A percentile compares a stretch with the other conserved stretches of the same genome.
phyloP scores from a whole-genome alignment of 139 green algal species.

The Mesotaenium endlicherianum region DNA sequence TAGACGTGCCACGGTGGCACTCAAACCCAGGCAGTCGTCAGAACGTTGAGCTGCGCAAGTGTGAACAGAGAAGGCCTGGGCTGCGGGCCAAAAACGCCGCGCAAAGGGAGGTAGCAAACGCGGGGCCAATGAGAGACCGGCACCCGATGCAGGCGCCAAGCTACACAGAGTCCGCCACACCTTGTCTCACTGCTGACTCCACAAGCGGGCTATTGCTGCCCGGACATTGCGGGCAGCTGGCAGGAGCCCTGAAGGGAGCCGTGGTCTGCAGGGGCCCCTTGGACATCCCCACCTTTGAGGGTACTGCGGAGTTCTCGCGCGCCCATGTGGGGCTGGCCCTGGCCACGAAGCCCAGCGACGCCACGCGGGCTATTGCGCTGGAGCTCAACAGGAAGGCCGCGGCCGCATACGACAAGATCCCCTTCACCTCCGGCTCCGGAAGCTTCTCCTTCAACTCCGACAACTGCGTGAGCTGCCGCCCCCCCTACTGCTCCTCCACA shows the following conservation, averaged over 20 bases:
- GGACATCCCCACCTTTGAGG: slow-evolving; percentile 60
- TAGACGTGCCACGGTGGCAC: too few relatives aligned
- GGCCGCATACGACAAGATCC: slow-evolving; percentile 80
- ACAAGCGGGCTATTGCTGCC: too few relatives aligned
- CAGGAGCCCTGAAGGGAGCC: slow-evolving; percentile 75
- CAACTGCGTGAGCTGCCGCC: slow-evolving; percentile 36
- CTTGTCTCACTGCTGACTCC: too few relatives aligned
- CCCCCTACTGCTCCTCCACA: too few relatives aligned
- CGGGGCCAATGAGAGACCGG: too few relatives aligned
- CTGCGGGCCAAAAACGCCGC: too few relatives aligned
- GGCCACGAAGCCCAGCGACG: slow-evolving; percentile 44
- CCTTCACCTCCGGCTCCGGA: slow-evolving; percentile 56
- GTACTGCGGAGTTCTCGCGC: slow-evolving; percentile 33
- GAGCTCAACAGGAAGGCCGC: slow-evolving; percentile 59
- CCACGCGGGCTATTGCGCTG: slow-evolving; percentile 60
- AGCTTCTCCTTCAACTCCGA: slow-evolving; percentile 86
- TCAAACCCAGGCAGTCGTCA: too few relatives aligned
- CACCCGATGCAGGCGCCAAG: too few relatives aligned
- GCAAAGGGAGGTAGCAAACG: too few relatives aligned
- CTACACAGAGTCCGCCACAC: too few relatives aligned
- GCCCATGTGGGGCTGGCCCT: not conserved
- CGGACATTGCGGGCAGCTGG: slow-evolving; percentile 46
- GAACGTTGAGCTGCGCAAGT: too few relatives aligned
- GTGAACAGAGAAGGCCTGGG: too few relatives aligned
- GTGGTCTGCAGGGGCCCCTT: slow-evolving; percentile 86